Percentiles rank a stretch among this genome's conserved stretches.
Conservation (phyloP, 371 early-diverging fungal genomes). For the Haplosporangium sp. region DNA sequence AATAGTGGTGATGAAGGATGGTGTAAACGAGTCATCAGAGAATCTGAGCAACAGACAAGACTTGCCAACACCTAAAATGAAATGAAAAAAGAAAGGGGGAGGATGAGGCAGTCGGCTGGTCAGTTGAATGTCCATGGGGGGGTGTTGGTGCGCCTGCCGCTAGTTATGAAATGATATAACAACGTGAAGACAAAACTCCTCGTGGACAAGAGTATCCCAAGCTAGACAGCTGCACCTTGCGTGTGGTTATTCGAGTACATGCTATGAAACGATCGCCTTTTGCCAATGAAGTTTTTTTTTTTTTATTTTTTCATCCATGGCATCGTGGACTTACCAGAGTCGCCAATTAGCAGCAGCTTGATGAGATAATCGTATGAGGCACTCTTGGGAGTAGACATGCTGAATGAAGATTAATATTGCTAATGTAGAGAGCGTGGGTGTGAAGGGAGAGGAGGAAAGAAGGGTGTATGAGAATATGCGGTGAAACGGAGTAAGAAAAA, state of each 20-base stretch:
- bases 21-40: slow-evolving; percentile 99
- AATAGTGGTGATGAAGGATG: slow-evolving; percentile 97
- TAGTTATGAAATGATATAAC: background rate
- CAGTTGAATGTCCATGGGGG: too few species aligned
- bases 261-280: too few species aligned
- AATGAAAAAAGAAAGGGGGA: background rate
- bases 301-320: too few species aligned
- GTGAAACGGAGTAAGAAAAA: background rate
- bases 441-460: background rate
- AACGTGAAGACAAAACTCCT: background rate
- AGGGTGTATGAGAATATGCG: background rate
- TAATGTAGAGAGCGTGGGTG: background rate
- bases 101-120: background rate
- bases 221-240: too few species aligned
- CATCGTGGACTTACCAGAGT: slow-evolving; percentile 84
- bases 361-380: slow-evolving; percentile 98
- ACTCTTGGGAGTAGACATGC: slow-evolving; percentile 84
- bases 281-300: too few species aligned
- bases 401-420: background rate
- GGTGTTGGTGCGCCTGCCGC: background rate
- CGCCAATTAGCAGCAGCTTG: slow-evolving; percentile 99
- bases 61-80: slow-evolving; percentile 91
- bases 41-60: slow-evolving; percentile 97
- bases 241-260: too few species aligned
- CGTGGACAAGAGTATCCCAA: too few species aligned